phyloP scores from a whole-genome alignment of 2,329 filamentous ascomycete species.

The Colletotrichum sp. region DNA sequence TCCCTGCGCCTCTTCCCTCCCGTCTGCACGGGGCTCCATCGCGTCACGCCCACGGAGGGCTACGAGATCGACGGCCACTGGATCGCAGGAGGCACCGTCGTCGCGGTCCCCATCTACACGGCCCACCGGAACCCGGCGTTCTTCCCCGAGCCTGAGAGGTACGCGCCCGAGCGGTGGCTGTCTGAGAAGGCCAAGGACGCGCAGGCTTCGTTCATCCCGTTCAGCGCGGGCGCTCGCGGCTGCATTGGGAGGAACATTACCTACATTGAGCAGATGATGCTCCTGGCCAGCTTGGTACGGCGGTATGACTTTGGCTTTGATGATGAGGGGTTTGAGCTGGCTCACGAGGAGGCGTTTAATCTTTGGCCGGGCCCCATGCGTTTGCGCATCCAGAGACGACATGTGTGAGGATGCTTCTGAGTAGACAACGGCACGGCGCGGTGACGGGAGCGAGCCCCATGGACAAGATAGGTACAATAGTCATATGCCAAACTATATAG shows the following conservation, averaged over 20 bases:
- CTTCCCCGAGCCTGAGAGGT: conserved; percentile 16
- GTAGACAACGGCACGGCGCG: background rate
- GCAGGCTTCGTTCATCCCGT: conserved; percentile 42
- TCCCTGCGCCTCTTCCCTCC: conserved; percentile 49
- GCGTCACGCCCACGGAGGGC: conserved; percentile 50
- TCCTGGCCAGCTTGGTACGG: conserved; percentile 45
- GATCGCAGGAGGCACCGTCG: conserved; percentile 47
- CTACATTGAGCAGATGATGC: conserved; percentile 50
- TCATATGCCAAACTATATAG: background rate
- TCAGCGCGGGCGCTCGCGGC: conserved; percentile 29
- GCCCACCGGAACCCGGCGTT: background rate
- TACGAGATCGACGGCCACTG: conserved; percentile 45
- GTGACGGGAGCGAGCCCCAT: background rate
- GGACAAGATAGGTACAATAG: background rate
- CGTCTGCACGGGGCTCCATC: conserved; percentile 44
- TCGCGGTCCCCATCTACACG: conserved; percentile 42
- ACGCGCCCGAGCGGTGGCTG: conserved; percentile 39
- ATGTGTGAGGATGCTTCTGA: background rate
- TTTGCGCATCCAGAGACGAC: background rate
- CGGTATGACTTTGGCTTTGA: conserved; percentile 41
- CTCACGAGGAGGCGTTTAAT: background rate
- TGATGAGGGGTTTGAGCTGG: background rate
- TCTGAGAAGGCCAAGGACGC: conserved; percentile 41
- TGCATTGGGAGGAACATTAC: conserved; percentile 36
- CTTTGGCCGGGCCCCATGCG: background rate